Evolutionary conservation across 106 monocot species (phyloP).

Genomic region (Platanthera guangdongensis): DNA sequence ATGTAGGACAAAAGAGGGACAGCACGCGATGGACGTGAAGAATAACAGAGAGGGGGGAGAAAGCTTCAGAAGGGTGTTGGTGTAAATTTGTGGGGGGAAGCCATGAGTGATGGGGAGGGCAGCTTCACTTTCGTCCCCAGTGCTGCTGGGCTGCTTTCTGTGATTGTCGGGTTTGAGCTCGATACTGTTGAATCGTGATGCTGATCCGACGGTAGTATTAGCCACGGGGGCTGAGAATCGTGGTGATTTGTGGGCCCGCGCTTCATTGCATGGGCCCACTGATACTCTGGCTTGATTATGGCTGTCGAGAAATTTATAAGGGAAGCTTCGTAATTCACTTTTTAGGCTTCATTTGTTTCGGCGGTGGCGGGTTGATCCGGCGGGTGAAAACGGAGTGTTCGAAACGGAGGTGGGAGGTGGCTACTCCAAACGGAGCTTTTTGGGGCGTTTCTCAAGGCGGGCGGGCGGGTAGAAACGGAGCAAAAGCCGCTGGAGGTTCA

Average conservation of each 20-base stretch:
- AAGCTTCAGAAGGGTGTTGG: background rate
- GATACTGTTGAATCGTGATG: background rate
- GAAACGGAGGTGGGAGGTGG: no score
- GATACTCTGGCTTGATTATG: background rate
- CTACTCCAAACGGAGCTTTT: no score
- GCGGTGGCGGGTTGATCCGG: no score
- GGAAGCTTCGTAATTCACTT: no score
- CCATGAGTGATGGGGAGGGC: no score
- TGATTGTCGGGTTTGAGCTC: background rate
- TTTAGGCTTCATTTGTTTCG: no score
- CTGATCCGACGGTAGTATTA: background rate
- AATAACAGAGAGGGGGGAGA: background rate
- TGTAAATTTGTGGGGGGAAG: background rate
- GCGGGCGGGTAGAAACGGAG: no score
- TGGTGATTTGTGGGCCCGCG: background rate
- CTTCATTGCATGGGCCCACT: background rate
- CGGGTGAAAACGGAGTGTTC: no score
- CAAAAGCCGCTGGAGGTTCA: no score
- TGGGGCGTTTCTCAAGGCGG: no score
- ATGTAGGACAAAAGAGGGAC: slow-evolving; percentile 7
- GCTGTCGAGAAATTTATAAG: background rate
- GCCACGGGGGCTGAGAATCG: no score
- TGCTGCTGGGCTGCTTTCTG: background rate
- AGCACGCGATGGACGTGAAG: background rate
- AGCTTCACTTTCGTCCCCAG: background rate